A percentile compares a stretch with the other conserved stretches of the same genome.
phyloP scores from a whole-genome alignment of 2,329 filamentous ascomycete species.

The Sporothrix globosa region DNA sequence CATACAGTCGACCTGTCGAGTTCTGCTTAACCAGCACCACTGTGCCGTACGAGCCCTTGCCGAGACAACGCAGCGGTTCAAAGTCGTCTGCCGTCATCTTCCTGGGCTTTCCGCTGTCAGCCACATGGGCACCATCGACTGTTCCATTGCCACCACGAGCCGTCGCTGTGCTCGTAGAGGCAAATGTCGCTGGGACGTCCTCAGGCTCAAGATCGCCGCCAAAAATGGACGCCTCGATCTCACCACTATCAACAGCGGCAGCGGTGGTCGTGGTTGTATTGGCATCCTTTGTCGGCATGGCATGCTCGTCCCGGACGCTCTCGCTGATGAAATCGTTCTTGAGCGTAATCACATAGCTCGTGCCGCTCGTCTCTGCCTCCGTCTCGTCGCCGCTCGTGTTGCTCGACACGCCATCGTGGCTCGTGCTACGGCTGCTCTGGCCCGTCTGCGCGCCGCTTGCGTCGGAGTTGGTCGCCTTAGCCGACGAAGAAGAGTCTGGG shows the following conservation, averaged over 20 bases:
- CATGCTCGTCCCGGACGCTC: constrained; percentile 52
- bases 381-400: constrained; percentile 63
- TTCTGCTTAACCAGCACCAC: constrained; percentile 91
- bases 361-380: constrained; percentile 58
- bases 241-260: constrained; percentile 19
- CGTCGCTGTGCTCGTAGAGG: background rate
- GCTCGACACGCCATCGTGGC: constrained; percentile 60
- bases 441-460: constrained; percentile 40
- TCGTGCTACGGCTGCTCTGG: constrained; percentile 61
- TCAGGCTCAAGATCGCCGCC: constrained; percentile 12
- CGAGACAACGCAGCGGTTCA: constrained; percentile 84
- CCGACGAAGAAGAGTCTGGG: constrained; percentile 19
- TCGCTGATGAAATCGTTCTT: constrained; percentile 83
- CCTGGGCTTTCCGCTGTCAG: constrained; percentile 54
- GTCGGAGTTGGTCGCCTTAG: constrained; percentile 40
- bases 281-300: constrained; percentile 30
- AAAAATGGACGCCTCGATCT: constrained; percentile 9
- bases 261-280: background rate
- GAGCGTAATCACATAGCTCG: constrained; percentile 82
- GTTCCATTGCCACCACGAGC: background rate
- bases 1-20: constrained; percentile 83
- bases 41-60: constrained; percentile 94
- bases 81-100: constrained; percentile 96
- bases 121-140: constrained; percentile 37
- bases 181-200: constrained; percentile 14